Conservation (phyloP, 169 alveolate species). For the Plasmodium knowlesi region DNA sequence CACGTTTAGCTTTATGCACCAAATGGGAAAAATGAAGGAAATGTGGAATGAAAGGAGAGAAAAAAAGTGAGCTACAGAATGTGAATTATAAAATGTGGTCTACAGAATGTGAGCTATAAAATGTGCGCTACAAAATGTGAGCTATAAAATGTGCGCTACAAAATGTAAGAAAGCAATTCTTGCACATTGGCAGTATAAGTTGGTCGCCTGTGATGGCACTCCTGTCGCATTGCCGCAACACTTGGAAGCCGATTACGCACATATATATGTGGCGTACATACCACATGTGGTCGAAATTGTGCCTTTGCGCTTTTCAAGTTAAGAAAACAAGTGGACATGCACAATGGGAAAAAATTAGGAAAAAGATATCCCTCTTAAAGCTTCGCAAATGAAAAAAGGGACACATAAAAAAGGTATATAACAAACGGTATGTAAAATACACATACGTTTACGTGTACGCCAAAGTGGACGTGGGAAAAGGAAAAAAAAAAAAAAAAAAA, state of each 20-base stretch:
- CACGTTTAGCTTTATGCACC: not conserved
- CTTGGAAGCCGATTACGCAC: not conserved
- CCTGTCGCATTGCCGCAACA: not conserved
- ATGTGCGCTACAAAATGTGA: not conserved
- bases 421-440: not conserved
- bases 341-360: not conserved
- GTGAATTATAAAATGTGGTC: not conserved
- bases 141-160: not conserved
- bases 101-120: not conserved
- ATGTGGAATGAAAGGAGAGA: not conserved
- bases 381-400: not conserved
- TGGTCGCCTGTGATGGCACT: not conserved
- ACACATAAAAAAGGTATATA: not conserved
- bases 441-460: not conserved
- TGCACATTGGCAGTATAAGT: not conserved
- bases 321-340: not conserved
- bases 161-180: not conserved
- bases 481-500: conserved; percentile 9
- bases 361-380: not conserved
- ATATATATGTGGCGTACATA: not conserved
- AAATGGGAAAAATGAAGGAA: not conserved
- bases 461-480: not conserved
- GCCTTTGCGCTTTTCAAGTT: not conserved
- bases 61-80: not conserved
- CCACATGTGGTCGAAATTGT: not conserved